phyloP scores from a whole-genome alignment of 108 stramenopile species.

The Seminavis robusta region DNA sequence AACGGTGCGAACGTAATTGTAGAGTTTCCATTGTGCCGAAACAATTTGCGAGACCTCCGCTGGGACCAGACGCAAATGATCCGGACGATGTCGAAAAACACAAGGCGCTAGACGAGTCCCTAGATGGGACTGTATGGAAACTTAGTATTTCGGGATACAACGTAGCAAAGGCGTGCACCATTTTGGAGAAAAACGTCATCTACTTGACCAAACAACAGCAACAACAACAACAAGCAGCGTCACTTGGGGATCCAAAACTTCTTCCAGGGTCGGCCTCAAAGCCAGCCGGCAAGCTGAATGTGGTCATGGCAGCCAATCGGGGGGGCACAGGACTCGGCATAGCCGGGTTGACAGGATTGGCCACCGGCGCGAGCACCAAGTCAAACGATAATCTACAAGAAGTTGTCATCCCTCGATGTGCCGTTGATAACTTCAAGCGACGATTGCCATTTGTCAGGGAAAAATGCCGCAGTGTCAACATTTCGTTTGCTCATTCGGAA shows the following conservation, averaged over 20 bases:
- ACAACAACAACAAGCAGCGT: constrained; percentile 2
- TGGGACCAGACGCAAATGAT: constrained; percentile 6
- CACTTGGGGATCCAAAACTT: background rate
- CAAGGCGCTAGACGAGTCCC: constrained; percentile 45
- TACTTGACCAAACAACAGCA: constrained; percentile 15
- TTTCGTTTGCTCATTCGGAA: constrained; percentile 69
- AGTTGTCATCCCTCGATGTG: constrained; percentile 66
- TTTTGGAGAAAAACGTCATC: constrained; percentile 56
- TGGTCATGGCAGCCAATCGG: background rate
- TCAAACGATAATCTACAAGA: constrained; percentile 15
- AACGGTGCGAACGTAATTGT: constrained; percentile 58
- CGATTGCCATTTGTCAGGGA: constrained; percentile 47
- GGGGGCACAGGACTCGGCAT: background rate
- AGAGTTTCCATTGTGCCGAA: constrained; percentile 59
- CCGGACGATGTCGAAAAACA: constrained; percentile 35
- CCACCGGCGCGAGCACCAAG: background rate
- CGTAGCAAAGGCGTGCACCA: constrained; percentile 45
- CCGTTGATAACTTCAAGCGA: constrained; percentile 64
- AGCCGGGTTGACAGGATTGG: background rate
- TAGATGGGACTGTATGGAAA: constrained; percentile 78
- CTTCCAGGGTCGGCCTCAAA: background rate
- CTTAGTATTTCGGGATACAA: constrained; percentile 58
- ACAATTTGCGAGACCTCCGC: constrained; percentile 29
- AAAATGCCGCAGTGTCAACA: constrained; percentile 51
- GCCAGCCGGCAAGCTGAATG: background rate